Evolutionary conservation across 768 basidiomycete species (phyloP).

Genomic region (Pulveroboletus frians): DNA sequence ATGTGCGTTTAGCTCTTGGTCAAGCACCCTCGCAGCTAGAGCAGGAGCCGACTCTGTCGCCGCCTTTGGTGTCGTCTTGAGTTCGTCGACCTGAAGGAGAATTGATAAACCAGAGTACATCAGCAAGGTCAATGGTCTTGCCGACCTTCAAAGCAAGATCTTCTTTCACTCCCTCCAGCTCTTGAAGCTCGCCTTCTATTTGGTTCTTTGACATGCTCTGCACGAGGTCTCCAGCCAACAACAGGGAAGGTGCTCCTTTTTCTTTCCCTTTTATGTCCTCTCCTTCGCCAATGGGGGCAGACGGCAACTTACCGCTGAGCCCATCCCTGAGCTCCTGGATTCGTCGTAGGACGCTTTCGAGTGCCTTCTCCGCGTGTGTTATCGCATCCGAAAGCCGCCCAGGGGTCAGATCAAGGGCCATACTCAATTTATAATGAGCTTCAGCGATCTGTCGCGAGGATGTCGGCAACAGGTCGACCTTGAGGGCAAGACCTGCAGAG

Average conservation of each 20-base stretch:
- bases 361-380: constrained; percentile 69
- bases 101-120: background rate
- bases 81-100: constrained; percentile 73
- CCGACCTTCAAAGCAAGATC: constrained; percentile 82
- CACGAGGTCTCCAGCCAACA: constrained; percentile 44
- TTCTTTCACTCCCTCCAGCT: constrained; percentile 66
- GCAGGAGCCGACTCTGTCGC: constrained; percentile 56
- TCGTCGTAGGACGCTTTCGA: constrained; percentile 71
- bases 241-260: constrained; percentile 49
- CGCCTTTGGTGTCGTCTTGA: constrained; percentile 75
- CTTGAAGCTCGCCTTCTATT: constrained; percentile 74
- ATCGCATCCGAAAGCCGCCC: constrained; percentile 82
- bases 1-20: constrained; percentile 57
- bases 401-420: constrained; percentile 87
- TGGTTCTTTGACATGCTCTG: constrained; percentile 67
- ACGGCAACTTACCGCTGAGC: constrained; percentile 31
- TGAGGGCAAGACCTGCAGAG: constrained; percentile 68
- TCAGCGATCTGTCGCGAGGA: constrained; percentile 93
- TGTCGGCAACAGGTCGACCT: constrained; percentile 66
- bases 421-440: constrained; percentile 90
- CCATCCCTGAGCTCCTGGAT: constrained; percentile 53
- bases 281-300: constrained; percentile 30
- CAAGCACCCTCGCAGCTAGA: constrained; percentile 65
- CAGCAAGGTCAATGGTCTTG: background rate
- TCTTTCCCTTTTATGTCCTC: constrained; percentile 64